Base-by-base conservation (phyloP, 2,329 filamentous ascomycete species). In the Chrysoporthe deuterocubensis region DNA sequence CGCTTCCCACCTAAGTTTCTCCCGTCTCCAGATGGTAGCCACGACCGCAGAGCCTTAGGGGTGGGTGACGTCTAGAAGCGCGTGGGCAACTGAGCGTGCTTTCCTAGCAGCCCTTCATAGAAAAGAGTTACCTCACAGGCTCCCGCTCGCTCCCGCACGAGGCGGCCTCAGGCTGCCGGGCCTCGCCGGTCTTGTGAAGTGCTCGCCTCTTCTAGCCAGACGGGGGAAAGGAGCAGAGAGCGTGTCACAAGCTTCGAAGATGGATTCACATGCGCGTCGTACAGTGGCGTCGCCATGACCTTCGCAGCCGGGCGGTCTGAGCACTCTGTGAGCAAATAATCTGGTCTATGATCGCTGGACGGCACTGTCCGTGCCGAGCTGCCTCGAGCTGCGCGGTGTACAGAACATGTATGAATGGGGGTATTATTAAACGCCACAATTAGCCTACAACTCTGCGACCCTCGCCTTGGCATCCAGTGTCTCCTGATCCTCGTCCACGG, bases 401-500 rank as follows among this genome's bases (percentile, higher is more conserved):
- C 26, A 26, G 26, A 26, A 26, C 26, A 26, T 26, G 26, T 26
- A 26, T 26, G n/a, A 18, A 21, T 9, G 48, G 21, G 48, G 48
- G 48, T 52, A 52, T 52, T 21, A 52, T 52, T 32, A 52, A 26
- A 26, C 54, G 18, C 21, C 26, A 34, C 54, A 14, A 14, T 21
- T 46, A 32, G 3, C 21, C 32, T 62, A 77, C 68, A 82, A 64
- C 57, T 81, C 80, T 7, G 76, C 75, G 40, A 71, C 76, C 71
- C 81, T 75, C 4, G 78, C 78, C 73, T 79, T 78, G 0, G 80
- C 78, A 69, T 83, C 80, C 59, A 82, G 67, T 5, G 72, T 75
- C 68, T 80, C 80, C 57, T 79, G 75, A 70, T 82, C 80, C 16
- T 64, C 70, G 6, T 75, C 77, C 5, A 76, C 62, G 42, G 76